Conservation (phyloP, 2,329 filamentous ascomycete species). For the Mariannaea elegans region DNA sequence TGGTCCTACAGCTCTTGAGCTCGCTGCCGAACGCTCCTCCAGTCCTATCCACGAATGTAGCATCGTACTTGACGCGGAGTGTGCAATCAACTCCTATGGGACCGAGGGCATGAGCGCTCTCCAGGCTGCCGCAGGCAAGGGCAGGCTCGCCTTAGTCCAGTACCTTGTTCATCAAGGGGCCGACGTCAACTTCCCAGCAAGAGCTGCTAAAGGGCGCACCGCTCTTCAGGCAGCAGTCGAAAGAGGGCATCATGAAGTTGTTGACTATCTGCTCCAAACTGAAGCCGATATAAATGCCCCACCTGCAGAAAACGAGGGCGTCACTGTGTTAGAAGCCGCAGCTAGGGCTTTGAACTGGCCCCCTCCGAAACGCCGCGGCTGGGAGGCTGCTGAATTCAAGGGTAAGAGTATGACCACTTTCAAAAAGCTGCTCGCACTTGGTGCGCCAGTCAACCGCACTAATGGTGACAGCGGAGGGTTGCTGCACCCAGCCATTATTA, state of each 20-base stretch:
- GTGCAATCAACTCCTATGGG: not conserved
- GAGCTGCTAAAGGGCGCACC: not conserved
- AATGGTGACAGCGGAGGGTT: not conserved
- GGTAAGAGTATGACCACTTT: not conserved
- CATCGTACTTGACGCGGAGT: not conserved
- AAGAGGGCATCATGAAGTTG: not conserved
- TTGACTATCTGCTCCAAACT: not conserved
- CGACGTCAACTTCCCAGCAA: not conserved
- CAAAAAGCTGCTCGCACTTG: not conserved
- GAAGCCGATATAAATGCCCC: not conserved
- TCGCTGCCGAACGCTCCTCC: not conserved
- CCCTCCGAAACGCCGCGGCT: no score
- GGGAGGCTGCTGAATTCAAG: no score
- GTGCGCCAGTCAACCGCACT: not conserved
- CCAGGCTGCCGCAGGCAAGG: not conserved
- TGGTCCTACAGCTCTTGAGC: not conserved
- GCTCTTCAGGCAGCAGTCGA: not conserved
- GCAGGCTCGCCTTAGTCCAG: not conserved
- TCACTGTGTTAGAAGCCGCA: conserved; percentile 2
- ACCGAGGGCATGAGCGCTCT: not conserved
- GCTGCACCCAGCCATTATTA: not conserved
- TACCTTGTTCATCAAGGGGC: not conserved
- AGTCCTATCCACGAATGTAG: not conserved
- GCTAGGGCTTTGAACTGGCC: not conserved
- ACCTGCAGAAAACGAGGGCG: not conserved